These are phyloP conservation scores for Alternaria sp. DNA, from an alignment of 2,329 filamentous ascomycete species.

Conservation along the genomic window DNA sequence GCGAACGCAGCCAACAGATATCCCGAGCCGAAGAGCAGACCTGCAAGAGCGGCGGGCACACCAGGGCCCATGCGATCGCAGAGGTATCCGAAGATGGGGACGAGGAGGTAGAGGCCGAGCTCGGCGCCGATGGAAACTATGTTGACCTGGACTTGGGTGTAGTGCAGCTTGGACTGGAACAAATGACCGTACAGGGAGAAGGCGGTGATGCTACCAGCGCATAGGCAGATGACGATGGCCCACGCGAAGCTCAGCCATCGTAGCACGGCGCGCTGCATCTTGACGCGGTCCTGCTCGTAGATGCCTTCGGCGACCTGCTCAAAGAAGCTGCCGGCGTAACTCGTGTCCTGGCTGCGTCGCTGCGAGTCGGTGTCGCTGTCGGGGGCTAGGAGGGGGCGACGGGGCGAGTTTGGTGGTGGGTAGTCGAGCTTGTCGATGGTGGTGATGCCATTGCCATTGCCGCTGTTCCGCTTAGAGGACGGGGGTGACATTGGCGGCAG, in stretches of 20 bases:
- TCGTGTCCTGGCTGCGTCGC: conserved; percentile 53
- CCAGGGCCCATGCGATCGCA: conserved; percentile 89
- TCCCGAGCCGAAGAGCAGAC: conserved; percentile 76
- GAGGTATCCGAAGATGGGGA: conserved; percentile 86
- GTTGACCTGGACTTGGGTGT: conserved; percentile 93
- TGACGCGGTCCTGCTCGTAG: conserved; percentile 63
- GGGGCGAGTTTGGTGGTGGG: conserved; percentile 46
- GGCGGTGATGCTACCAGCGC: conserved; percentile 88
- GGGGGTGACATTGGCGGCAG: conserved; percentile 41
- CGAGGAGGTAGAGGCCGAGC: conserved; percentile 89
- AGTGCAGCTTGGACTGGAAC: conserved; percentile 85
- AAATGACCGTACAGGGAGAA: conserved; percentile 94
- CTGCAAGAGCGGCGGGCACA: conserved; percentile 76
- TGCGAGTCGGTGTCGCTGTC: conserved; percentile 45
- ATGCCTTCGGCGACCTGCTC: conserved; percentile 69
- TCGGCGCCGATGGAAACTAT: conserved; percentile 86
- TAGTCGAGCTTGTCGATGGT: conserved; percentile 62
- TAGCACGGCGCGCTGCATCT: conserved; percentile 61
- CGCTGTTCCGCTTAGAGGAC: conserved; percentile 43
- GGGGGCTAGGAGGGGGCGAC: conserved; percentile 52
- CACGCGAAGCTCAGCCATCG: conserved; percentile 66
- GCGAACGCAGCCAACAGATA: conserved; percentile 84
- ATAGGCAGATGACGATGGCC: conserved; percentile 72
- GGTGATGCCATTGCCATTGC: conserved; percentile 33
- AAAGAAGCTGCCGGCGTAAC: conserved; percentile 64